A percentile compares a stretch with the other conserved stretches of the same genome.
phyloP scores from a whole-genome alignment of 495 filamentous ascomycete genomes.

The Penicillium nucicola region DNA sequence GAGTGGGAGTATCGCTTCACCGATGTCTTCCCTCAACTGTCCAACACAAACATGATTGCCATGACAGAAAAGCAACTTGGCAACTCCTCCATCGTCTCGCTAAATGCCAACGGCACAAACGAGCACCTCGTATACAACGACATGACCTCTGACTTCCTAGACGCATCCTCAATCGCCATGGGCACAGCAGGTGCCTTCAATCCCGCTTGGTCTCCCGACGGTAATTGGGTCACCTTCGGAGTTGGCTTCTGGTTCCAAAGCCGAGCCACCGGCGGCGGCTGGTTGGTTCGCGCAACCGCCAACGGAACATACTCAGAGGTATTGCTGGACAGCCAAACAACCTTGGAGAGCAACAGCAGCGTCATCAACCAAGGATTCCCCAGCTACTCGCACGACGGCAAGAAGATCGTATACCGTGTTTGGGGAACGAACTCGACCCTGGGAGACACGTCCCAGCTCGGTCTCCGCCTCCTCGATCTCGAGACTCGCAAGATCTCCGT shows the following conservation, averaged over 20 bases:
- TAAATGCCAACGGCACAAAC: constrained; percentile 12
- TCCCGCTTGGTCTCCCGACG: constrained; percentile 28
- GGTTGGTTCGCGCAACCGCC: constrained; percentile 18
- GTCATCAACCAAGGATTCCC: constrained; percentile 29
- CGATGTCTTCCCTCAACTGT: constrained; percentile 31
- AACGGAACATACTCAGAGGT: constrained; percentile 24
- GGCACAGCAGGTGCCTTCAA: constrained; percentile 24
- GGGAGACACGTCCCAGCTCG: constrained; percentile 17
- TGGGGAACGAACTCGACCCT: constrained; percentile 20
- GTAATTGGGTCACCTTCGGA: constrained; percentile 29
- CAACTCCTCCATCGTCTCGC: constrained; percentile 22
- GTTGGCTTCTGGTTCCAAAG: constrained; percentile 30
- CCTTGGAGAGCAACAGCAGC: constrained; percentile 5
- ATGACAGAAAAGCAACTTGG: constrained; percentile 29
- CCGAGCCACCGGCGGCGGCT: constrained; percentile 19
- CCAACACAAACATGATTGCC: constrained; percentile 16
- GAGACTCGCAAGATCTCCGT: constrained; percentile 19
- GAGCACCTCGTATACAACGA: constrained; percentile 11
- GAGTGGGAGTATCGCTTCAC: constrained; percentile 37
- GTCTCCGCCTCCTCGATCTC: constrained; percentile 27
- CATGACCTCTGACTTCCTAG: constrained; percentile 3
- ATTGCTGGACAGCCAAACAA: constrained; percentile 14
- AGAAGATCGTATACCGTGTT: constrained; percentile 28
- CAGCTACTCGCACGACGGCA: constrained; percentile 27
- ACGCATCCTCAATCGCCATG: constrained; percentile 5